These are phyloP conservation scores for Malus hybrid DNA, from an alignment of 331 rosid genomes.

Conservation along the genomic window DNA sequence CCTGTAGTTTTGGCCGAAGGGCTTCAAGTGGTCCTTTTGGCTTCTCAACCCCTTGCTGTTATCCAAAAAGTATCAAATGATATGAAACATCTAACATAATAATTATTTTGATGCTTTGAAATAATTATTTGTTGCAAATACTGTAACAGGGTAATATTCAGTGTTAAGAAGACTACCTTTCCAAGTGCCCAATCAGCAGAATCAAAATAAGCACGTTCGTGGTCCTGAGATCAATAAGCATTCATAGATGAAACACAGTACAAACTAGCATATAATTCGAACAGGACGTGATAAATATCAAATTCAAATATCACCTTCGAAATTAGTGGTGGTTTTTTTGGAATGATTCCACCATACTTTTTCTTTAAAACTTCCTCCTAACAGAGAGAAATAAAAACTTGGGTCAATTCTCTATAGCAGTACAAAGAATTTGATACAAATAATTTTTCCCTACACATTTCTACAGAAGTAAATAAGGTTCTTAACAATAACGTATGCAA, in stretches of 20 bases:
- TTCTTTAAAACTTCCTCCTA: constrained; percentile 82
- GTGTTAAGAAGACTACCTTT: constrained; percentile 47
- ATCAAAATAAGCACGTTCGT: constrained; percentile 96
- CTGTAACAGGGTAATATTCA: background rate
- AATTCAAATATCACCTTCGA: constrained; percentile 56
- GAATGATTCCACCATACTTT: constrained; percentile 87
- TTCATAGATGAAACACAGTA: constrained; percentile 6
- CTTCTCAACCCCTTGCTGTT: constrained; percentile 91
- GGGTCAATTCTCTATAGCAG: background rate
- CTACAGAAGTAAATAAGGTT: background rate
- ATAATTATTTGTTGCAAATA: background rate
- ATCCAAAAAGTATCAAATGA: background rate
- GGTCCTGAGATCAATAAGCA: constrained; percentile 53
- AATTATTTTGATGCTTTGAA: background rate
- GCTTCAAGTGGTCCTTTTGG: constrained; percentile 99
- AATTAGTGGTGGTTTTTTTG: constrained; percentile 90
- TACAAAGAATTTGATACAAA: background rate
- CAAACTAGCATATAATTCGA: background rate
- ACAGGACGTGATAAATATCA: background rate
- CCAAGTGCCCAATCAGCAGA: constrained; percentile 99
- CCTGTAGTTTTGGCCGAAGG: constrained; percentile 94
- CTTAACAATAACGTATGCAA: background rate
- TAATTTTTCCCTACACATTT: background rate
- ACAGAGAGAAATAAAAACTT: constrained; percentile 6
- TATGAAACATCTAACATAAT: constrained; percentile 6